These are phyloP conservation scores for Cajanus cajan DNA, from an alignment of 306 rosid genomes.

Conservation along the genomic window DNA sequence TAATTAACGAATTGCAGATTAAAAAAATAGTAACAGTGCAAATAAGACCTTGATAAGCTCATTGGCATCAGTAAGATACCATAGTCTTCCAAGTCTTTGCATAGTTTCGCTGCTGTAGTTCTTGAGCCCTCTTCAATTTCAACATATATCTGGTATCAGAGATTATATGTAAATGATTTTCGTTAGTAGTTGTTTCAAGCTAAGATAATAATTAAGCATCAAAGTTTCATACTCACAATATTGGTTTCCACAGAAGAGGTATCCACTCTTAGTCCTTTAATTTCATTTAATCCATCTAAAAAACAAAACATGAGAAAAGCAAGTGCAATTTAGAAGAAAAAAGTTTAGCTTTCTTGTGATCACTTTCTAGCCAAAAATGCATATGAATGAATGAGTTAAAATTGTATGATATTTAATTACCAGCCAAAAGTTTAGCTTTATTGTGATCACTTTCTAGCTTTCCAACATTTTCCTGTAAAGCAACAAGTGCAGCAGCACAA, in stretches of 20 bases:
- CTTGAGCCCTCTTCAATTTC: slow-evolving; percentile 54
- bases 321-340: not conserved
- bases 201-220: not conserved
- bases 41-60: slow-evolving; percentile 55
- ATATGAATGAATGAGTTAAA: not conserved
- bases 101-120: slow-evolving; percentile 50
- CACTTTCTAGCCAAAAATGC: too few relatives aligned
- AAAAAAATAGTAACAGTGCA: not conserved
- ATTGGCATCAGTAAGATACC: slow-evolving; percentile 55
- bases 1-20: not conserved
- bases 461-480: slow-evolving; percentile 61
- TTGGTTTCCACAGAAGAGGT: slow-evolving; percentile 64
- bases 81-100: slow-evolving; percentile 54
- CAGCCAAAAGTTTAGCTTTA: slow-evolving; percentile 68
- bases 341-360: too few relatives aligned
- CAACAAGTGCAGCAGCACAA: slow-evolving; percentile 87
- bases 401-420: slow-evolving; percentile 28
- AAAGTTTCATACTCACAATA: slow-evolving; percentile 52
- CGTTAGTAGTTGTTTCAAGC: not conserved
- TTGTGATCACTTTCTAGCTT: slow-evolving; percentile 79
- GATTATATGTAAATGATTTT: not conserved
- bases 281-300: slow-evolving; percentile 61
- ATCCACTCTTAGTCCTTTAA: slow-evolving; percentile 61
- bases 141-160: slow-evolving; percentile 50
- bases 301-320: slow-evolving; percentile 8